Conservation (phyloP, 2,329 filamentous ascomycete species). For the Corniculantispora saksenae region DNA sequence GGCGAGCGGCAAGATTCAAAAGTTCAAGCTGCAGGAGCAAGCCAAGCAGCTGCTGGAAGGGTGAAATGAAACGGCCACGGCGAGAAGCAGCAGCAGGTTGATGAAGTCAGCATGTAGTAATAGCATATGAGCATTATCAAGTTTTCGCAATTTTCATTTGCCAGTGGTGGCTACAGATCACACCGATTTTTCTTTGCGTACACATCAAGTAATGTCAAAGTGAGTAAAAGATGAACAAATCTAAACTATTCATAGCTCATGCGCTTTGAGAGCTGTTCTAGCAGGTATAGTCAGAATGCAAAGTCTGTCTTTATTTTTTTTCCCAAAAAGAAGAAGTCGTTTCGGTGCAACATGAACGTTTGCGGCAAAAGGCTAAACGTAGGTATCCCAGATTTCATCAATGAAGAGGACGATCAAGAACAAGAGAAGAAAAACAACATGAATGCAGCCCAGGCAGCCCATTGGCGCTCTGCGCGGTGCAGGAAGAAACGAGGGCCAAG, state of each 20-base stretch:
- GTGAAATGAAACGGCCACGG: background rate
- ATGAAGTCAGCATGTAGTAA: conserved; percentile 11
- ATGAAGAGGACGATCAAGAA: background rate
- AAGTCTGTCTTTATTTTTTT: background rate
- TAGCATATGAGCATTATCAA: conserved; percentile 9
- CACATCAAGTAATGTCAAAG: no score
- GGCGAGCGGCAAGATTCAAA: conserved; percentile 94
- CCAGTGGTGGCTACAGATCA: no score
- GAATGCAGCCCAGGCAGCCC: background rate
- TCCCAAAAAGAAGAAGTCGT: background rate
- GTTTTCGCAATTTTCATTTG: no score
- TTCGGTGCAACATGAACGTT: background rate
- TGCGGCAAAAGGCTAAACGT: conserved; percentile 6
- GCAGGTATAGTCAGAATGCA: conserved; percentile 16
- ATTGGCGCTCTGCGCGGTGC: background rate
- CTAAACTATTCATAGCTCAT: conserved; percentile 18
- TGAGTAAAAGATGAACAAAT: conserved; percentile 3
- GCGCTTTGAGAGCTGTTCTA: conserved; percentile 16
- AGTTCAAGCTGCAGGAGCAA: conserved; percentile 77
- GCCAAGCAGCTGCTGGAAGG: conserved; percentile 44
- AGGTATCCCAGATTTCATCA: conserved; percentile 17
- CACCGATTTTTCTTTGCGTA: no score
- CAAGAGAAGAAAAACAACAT: background rate
- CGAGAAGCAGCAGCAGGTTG: no score
- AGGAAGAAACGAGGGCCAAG: background rate